These are phyloP conservation scores for Vaccinium corymbosum DNA, from an alignment of 148 eudicot species.

Conservation along the genomic window DNA sequence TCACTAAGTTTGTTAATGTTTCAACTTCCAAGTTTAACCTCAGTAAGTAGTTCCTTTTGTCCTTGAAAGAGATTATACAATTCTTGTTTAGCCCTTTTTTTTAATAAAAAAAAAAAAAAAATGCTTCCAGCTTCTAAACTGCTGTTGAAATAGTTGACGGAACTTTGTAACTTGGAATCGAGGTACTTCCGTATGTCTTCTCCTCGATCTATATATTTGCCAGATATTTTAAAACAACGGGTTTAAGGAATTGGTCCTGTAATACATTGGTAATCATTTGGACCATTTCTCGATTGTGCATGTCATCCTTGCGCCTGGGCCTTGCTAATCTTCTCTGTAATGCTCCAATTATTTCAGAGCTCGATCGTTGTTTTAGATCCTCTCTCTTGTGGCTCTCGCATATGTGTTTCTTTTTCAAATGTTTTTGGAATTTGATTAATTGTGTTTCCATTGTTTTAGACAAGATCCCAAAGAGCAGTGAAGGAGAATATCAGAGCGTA, in stretches of 20 bases:
- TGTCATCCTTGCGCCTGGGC: too few species aligned
- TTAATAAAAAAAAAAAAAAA: background rate
- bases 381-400: background rate
- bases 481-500: slow-evolving; percentile 25
- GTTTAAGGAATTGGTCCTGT: background rate
- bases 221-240: background rate
- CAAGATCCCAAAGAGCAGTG: slow-evolving; percentile 17
- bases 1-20: background rate
- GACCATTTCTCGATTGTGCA: too few species aligned
- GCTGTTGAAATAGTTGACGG: background rate
- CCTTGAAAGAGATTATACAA: background rate
- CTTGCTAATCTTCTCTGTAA: too few species aligned
- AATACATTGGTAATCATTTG: background rate
- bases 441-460: background rate
- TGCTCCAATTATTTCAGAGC: too few species aligned
- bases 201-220: background rate
- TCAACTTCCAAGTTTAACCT: background rate
- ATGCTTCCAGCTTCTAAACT: background rate
- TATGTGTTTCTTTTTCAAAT: background rate
- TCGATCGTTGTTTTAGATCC: background rate
- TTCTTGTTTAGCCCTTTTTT: background rate
- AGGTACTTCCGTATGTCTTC: too few species aligned
- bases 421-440: background rate
- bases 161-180: background rate
- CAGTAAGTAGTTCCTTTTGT: background rate